phyloP scores from a whole-genome alignment of 306 rosid species.

The Cicer arietinum region DNA sequence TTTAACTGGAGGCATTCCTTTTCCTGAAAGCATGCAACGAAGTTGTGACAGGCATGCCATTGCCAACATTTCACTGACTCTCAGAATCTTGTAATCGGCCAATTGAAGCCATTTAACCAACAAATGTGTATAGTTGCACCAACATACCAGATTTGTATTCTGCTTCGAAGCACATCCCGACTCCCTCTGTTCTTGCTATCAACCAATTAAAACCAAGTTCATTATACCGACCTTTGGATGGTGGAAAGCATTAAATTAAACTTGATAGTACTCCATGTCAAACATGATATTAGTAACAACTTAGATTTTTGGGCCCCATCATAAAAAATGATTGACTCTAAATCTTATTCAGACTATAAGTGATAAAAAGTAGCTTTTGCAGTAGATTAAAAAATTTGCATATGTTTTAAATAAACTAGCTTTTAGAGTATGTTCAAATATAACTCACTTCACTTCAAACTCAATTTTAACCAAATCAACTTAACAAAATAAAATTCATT shows the following conservation, averaged over 20 bases:
- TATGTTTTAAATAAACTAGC: not conserved
- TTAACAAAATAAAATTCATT: not conserved
- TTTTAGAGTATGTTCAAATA: not conserved
- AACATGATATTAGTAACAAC: not conserved
- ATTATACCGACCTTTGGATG: not conserved
- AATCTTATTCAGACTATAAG: not conserved
- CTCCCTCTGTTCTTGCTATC: slow-evolving; percentile 68
- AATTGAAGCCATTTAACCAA: slow-evolving; percentile 9
- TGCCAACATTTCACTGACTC: slow-evolving; percentile 32
- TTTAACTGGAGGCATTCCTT: slow-evolving; percentile 67
- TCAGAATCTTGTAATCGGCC: slow-evolving; percentile 15
- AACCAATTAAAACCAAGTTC: slow-evolving; percentile 45
- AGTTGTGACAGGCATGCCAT: slow-evolving; percentile 29
- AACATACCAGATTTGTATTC: slow-evolving; percentile 64
- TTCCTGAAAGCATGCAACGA: slow-evolving; percentile 64
- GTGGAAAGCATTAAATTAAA: not conserved
- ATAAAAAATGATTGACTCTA: not conserved
- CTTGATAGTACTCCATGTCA: not conserved
- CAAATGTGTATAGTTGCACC: not conserved
- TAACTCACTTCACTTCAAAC: not conserved
- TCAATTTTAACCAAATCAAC: not conserved
- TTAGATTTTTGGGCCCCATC: not conserved
- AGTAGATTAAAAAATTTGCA: not conserved
- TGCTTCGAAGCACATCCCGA: slow-evolving; percentile 65
- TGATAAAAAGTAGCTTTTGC: not conserved